A percentile compares a stretch with the other conserved stretches of the same genome.
Conservation (phyloP, 192 early-diverging fungal genomes). For the Gonapodya prolifera region DNA sequence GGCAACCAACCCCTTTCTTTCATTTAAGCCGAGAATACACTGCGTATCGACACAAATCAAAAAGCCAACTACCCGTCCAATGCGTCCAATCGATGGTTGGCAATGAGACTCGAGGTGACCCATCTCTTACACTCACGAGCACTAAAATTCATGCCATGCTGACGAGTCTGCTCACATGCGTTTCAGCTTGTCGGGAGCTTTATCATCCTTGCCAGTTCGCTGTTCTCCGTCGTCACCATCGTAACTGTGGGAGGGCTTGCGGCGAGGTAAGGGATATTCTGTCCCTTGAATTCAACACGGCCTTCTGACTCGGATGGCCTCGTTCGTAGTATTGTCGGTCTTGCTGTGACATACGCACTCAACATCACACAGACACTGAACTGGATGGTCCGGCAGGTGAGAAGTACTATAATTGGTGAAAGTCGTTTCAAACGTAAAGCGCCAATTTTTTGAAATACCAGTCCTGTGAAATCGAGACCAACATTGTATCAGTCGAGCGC, state of each 20-base stretch:
- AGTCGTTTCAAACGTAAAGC: no score
- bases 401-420: no score
- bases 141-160: slow-evolving; percentile 6
- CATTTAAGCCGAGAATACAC: no score
- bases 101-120: slow-evolving; percentile 9
- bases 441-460: no score
- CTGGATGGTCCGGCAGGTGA: slow-evolving; percentile 77
- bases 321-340: no score
- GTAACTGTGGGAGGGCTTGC: no score
- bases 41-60: no score
- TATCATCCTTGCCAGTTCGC: slow-evolving; percentile 63
- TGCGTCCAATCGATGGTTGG: slow-evolving; percentile 41
- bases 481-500: slow-evolving; percentile 62
- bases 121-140: background rate
- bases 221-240: slow-evolving; percentile 54
- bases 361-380: slow-evolving; percentile 71
- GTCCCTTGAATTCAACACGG: no score
- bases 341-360: slow-evolving; percentile 54
- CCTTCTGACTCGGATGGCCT: no score
- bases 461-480: slow-evolving; percentile 72
- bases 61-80: slow-evolving; percentile 68
- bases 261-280: no score
- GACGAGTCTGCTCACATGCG: slow-evolving; percentile 54
- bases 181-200: slow-evolving; percentile 69
- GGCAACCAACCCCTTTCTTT: no score